phyloP scores from a whole-genome alignment of 306 rosid species.

The Fragaria ananassa region DNA sequence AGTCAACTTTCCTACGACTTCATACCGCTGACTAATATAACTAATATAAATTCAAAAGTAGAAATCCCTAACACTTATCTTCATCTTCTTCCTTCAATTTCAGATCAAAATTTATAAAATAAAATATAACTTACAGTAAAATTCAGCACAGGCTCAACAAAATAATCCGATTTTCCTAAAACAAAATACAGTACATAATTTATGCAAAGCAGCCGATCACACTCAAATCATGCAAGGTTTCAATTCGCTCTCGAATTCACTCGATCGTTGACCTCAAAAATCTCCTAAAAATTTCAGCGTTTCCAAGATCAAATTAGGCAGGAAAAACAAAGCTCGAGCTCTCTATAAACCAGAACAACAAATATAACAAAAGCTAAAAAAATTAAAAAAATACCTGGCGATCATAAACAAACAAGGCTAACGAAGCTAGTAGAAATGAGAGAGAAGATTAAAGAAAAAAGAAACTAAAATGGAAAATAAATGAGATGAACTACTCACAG shows the following conservation, averaged over 20 bases:
- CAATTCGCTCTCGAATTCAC: not conserved
- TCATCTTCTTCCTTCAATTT: not conserved
- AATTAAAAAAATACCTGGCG: not conserved
- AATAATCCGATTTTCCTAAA: not conserved
- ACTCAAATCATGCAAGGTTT: not conserved
- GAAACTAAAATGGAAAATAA: not conserved
- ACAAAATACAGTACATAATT: not conserved
- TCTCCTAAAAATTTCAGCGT: not conserved
- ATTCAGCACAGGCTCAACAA: conserved; percentile 4
- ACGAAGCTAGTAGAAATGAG: not conserved
- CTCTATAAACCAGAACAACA: not conserved
- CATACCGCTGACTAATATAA: no score
- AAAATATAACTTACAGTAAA: not conserved
- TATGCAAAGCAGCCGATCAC: not conserved
- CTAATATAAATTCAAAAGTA: not conserved
- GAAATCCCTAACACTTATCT: not conserved
- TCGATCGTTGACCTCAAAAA: not conserved
- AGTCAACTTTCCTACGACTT: not conserved
- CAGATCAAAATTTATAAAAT: not conserved
- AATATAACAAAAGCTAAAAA: not conserved
- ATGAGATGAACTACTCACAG: conserved; percentile 13
- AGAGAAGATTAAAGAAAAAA: not conserved
- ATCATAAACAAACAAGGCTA: not conserved
- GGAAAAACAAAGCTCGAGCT: not conserved
- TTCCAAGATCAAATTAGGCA: not conserved